phyloP scores from a whole-genome alignment of 2,329 filamentous ascomycete genomes.

The Hypoxylon sp. region DNA sequence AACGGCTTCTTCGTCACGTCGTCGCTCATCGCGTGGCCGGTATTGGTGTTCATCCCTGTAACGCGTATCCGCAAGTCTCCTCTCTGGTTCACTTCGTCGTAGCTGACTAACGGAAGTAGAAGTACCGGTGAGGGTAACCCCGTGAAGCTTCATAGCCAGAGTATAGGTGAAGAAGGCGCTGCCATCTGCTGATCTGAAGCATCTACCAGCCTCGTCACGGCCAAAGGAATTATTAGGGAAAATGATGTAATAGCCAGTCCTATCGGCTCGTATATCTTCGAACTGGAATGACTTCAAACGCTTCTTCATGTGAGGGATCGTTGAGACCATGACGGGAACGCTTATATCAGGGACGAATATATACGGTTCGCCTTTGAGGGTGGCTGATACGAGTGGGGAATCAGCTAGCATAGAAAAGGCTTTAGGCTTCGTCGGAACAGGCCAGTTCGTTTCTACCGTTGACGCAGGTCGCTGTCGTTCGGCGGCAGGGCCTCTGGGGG shows the following conservation, averaged over 20 bases:
- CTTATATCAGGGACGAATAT: constrained; percentile 90
- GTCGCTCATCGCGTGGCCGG: constrained; percentile 76
- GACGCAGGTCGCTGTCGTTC: constrained; percentile 59
- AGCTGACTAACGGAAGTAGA: constrained; percentile 49
- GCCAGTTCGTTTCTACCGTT: constrained; percentile 56
- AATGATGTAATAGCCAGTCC: constrained; percentile 90
- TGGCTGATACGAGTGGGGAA: constrained; percentile 74
- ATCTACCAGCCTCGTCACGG: constrained; percentile 84
- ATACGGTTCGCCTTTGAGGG: constrained; percentile 85
- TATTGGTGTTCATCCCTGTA: constrained; percentile 77
- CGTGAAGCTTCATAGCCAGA: constrained; percentile 89
- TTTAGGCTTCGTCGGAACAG: constrained; percentile 62
- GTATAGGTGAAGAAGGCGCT: constrained; percentile 90
- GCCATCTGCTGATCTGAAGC: constrained; percentile 83
- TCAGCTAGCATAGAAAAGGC: constrained; percentile 71
- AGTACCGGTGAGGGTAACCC: constrained; percentile 53
- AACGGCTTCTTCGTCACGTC: constrained; percentile 83
- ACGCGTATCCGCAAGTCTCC: constrained; percentile 61
- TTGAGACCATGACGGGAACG: constrained; percentile 88
- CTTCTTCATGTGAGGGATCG: constrained; percentile 91
- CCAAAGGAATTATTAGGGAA: constrained; percentile 85
- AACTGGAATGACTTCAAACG: constrained; percentile 86
- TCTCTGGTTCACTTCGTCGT: constrained; percentile 49
- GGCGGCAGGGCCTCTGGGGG: constrained; percentile 86
- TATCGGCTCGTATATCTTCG: constrained; percentile 86